Conservation (phyloP, 2,329 filamentous ascomycete species). For the Plenodomus tracheiphilus region DNA sequence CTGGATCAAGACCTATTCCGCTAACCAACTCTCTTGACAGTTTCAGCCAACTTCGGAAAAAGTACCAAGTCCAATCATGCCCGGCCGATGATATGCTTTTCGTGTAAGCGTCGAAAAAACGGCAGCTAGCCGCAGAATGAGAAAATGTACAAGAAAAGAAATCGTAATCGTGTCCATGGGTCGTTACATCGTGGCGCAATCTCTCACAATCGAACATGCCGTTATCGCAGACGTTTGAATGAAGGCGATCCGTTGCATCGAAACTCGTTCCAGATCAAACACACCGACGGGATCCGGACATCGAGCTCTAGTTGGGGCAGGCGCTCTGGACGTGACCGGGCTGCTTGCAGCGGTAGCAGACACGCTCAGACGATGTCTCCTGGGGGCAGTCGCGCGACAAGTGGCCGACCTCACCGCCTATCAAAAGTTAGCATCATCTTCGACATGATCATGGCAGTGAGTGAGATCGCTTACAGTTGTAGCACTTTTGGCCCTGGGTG, state of each 20-base stretch:
- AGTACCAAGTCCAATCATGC: constrained; percentile 43
- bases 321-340: constrained; percentile 89
- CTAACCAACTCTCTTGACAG: constrained; percentile 40
- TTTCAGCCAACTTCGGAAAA: constrained; percentile 35
- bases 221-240: constrained; percentile 17
- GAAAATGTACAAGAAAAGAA: constrained; percentile 46
- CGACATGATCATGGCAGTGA: not conserved
- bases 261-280: constrained; percentile 35
- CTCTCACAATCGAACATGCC: constrained; percentile 32
- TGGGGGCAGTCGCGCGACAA: constrained; percentile 95
- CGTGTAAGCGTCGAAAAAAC: constrained; percentile 42
- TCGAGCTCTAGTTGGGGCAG: constrained; percentile 74
- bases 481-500: constrained; percentile 99
- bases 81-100: constrained; percentile 44
- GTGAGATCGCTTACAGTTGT: constrained; percentile 73
- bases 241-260: constrained; percentile 25
- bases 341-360: constrained; percentile 96
- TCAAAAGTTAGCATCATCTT: constrained; percentile 25
- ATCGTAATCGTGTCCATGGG: constrained; percentile 42
- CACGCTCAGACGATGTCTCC: constrained; percentile 86
- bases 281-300: constrained; percentile 30
- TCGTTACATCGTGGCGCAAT: constrained; percentile 34
- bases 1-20: constrained; percentile 39
- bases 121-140: constrained; percentile 45
- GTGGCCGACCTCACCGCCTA: constrained; percentile 83